phyloP scores from a whole-genome alignment of 805 yeast species.

The Teunomyces cretensis region DNA sequence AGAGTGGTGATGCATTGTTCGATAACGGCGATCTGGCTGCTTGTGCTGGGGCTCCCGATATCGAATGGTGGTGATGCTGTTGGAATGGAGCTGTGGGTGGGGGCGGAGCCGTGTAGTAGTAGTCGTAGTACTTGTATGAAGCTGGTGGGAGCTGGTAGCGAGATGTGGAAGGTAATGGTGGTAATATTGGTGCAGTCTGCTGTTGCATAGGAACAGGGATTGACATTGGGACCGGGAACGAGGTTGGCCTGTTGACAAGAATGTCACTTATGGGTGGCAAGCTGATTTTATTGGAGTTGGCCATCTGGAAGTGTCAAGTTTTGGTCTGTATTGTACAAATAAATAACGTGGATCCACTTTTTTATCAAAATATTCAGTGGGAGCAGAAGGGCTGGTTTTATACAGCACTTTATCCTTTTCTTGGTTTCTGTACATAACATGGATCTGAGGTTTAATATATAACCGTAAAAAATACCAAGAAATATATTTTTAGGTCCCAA shows the following conservation, averaged over 20 bases:
- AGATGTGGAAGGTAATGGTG: conserved; percentile 7
- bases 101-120: conserved; percentile 10
- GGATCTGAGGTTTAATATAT: conserved; percentile 3
- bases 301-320: too few relatives aligned
- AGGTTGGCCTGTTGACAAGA: conserved; percentile 15
- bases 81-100: conserved; percentile 1
- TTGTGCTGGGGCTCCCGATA: neutral
- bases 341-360: neutral
- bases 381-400: conserved; percentile 1
- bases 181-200: conserved; percentile 5
- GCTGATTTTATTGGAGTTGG: conserved; percentile 22
- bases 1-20: conserved; percentile 12
- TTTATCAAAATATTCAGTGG: neutral
- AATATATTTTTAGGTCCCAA: conserved; percentile 1
- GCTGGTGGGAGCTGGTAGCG: conserved; percentile 3
- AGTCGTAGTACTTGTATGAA: conserved; percentile 13
- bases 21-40: conserved; percentile 8
- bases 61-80: conserved; percentile 1
- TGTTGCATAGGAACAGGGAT: conserved; percentile 1
- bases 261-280: conserved; percentile 47
- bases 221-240: conserved; percentile 6
- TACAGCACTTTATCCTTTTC: conserved; percentile 5
- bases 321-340: neutral
- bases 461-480: conserved; percentile 4
- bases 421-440: conserved; percentile 4